Percentiles rank a stretch among this genome's conserved stretches.
Evolutionary conservation across 805 yeast species (phyloP).

Genomic region (Ogataea wickerhamii): DNA sequence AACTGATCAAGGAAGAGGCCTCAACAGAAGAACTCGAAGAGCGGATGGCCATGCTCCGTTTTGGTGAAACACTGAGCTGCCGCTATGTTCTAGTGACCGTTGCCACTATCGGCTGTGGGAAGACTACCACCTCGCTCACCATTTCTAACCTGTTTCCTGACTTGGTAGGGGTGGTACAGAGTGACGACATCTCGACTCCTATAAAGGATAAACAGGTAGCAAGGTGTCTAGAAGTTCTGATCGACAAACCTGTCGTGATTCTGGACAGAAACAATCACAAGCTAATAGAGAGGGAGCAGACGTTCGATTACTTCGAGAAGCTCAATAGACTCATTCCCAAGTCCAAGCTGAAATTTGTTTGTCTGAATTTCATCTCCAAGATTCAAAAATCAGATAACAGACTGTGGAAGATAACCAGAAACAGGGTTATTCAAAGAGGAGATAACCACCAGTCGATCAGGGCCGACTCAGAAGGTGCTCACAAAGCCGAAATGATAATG

Average conservation of each 20-base stretch:
- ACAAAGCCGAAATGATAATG: constrained; percentile 60
- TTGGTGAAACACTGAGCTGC: constrained; percentile 34
- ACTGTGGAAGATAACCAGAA: constrained; percentile 50
- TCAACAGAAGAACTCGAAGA: constrained; percentile 31
- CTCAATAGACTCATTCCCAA: constrained; percentile 43
- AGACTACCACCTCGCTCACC: constrained; percentile 74
- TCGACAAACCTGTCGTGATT: constrained; percentile 49
- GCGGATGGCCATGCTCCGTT: constrained; percentile 21
- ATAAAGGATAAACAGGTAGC: constrained; percentile 49
- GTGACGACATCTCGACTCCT: constrained; percentile 61
- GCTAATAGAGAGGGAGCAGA: constrained; percentile 60
- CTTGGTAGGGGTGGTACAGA: constrained; percentile 71
- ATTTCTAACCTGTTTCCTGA: constrained; percentile 50
- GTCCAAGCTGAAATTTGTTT: constrained; percentile 53
- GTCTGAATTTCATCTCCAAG: constrained; percentile 58
- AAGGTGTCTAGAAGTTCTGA: constrained; percentile 40
- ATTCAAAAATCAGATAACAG: constrained; percentile 20
- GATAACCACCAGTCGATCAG: constrained; percentile 86
- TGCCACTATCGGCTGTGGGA: constrained; percentile 93
- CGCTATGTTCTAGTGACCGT: constrained; percentile 74
- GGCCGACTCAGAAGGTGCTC: constrained; percentile 41
- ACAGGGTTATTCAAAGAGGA: constrained; percentile 67
- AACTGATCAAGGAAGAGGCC: constrained; percentile 45
- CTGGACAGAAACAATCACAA: constrained; percentile 84
- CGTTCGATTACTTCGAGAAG: constrained; percentile 50